A percentile compares a stretch with the other conserved stretches of the same genome.
Evolutionary conservation across 2,329 filamentous ascomycete species (phyloP).

Genomic region (Epichloe amarillans): DNA sequence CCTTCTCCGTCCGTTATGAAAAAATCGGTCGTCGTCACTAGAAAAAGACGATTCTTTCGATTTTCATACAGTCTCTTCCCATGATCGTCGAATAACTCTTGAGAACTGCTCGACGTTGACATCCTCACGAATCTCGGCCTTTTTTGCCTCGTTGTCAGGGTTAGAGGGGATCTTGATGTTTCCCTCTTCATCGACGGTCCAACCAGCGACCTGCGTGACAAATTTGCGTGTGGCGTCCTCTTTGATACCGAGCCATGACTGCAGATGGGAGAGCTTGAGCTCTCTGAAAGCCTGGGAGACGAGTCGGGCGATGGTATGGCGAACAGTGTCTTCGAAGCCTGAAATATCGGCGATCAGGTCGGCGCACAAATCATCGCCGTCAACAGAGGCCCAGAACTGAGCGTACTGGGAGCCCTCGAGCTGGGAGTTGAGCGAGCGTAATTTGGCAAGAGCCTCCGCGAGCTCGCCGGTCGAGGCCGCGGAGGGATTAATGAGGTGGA

Average conservation of each 20-base stretch:
- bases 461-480: slow-evolving; percentile 55
- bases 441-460: slow-evolving; percentile 81
- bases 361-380: slow-evolving; percentile 89
- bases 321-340: slow-evolving; percentile 89
- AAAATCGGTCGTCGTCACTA: background rate
- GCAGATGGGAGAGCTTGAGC: slow-evolving; percentile 52
- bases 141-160: slow-evolving; percentile 95
- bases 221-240: slow-evolving; percentile 61
- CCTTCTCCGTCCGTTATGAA: background rate
- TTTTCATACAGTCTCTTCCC: slow-evolving; percentile 50
- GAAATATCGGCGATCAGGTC: slow-evolving; percentile 88
- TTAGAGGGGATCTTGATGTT: slow-evolving; percentile 72
- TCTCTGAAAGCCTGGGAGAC: slow-evolving; percentile 71
- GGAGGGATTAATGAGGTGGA: slow-evolving; percentile 84
- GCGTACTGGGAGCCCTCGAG: slow-evolving; percentile 85
- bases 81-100: slow-evolving; percentile 68
- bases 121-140: slow-evolving; percentile 87
- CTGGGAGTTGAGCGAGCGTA: slow-evolving; percentile 69
- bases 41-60: background rate
- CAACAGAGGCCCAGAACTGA: slow-evolving; percentile 83
- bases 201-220: slow-evolving; percentile 72
- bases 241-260: slow-evolving; percentile 63
- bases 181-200: slow-evolving; percentile 58
- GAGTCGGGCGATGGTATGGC: slow-evolving; percentile 77
- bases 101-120: slow-evolving; percentile 82